Percentiles rank a stretch among this genome's conserved stretches.
Conservation (phyloP, 2,329 filamentous ascomycete genomes). For the Cercospora sp. region DNA sequence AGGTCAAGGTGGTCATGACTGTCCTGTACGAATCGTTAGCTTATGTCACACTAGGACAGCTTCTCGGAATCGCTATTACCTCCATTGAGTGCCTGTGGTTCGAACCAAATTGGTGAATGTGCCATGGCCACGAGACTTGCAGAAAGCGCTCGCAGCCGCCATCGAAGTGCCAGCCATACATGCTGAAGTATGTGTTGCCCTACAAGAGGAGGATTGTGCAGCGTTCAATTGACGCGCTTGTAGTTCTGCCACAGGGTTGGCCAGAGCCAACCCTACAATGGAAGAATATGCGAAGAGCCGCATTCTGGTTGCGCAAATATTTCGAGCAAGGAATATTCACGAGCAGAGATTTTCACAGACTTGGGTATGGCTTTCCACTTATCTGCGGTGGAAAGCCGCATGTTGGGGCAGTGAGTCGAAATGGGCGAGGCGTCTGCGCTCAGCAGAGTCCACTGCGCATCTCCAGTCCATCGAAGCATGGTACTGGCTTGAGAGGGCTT, state of each 20-base stretch:
- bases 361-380: background rate
- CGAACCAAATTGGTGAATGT: background rate
- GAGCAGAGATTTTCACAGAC: background rate
- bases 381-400: background rate
- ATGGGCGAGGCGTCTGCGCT: background rate
- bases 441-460: background rate
- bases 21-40: background rate
- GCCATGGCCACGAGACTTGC: background rate
- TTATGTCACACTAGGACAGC: background rate
- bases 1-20: background rate
- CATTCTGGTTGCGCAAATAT: background rate
- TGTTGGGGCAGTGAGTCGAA: background rate
- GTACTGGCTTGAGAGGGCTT: background rate
- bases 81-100: background rate
- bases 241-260: background rate
- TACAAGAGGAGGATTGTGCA: background rate
- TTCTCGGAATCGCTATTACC: background rate
- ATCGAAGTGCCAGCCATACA: background rate
- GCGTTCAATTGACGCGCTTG: background rate
- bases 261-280: background rate
- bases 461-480: background rate
- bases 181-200: background rate
- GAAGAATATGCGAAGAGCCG: background rate
- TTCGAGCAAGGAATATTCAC: background rate
- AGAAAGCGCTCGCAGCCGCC: background rate